Base-by-base conservation (phyloP, 768 basidiomycete species). In the Tylopilus intermedius region DNA sequence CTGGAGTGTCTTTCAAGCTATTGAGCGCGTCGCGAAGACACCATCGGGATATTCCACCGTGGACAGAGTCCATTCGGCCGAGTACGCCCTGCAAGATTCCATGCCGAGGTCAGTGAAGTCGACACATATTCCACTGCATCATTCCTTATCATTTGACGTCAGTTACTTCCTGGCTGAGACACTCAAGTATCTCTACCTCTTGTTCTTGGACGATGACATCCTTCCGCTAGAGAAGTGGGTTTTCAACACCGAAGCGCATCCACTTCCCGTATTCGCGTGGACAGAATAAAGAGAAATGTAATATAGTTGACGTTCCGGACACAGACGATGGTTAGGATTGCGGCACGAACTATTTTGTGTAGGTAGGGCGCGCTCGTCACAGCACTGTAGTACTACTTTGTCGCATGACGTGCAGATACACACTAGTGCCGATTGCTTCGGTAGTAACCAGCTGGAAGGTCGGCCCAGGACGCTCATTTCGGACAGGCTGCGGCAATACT, bases 161-260 rank as follows among this genome's bases (percentile, higher is more conserved):
- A 79, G 79, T 53, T 81, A 74, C 66, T 80, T 81, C 64, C 60
- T 81, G 47, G 81, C 79, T 1, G 79, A 81, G 64, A 81, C 81
- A 57, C 71, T 88, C 50, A 88, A 88, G 70, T 89, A 90, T 64
- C 74, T 88, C 43, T 84, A 85, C 65, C 72, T 90, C 21, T 67
- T 87, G 63, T 90, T 88, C 67, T 71, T 72, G 49, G 77, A 86
- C 29, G 76, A 80, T 8, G 84, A 90, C 56, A 75, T 75, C 3
- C 57, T 88, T 40, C 73, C 79, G 4, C 67, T 81, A 35, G 71
- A 77, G 21, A 71, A 76, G 42, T 84, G 77, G 76, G 81, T 84
- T 5, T 81, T 83, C 55, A 84, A 83, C 56, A 84, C 83, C 0
- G 83, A 84, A 67, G 90, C 88, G 5, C 90, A 91, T 64, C 86